phyloP scores from a whole-genome alignment of 2,329 filamentous ascomycete species.

The Cytospora piceae region DNA sequence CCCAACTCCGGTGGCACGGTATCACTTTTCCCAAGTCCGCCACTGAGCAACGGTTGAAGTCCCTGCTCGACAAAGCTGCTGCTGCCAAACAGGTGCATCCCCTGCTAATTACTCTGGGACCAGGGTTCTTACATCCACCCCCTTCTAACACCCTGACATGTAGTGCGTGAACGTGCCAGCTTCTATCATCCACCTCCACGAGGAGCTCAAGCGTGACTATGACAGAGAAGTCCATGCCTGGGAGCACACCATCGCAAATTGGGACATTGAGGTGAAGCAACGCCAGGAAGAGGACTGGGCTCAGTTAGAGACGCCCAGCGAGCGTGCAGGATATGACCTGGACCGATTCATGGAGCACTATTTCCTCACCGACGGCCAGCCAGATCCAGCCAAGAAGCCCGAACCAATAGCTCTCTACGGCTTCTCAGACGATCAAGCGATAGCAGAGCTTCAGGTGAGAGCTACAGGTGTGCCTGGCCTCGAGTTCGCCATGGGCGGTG shows the following conservation, averaged over 20 bases:
- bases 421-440: slow-evolving; percentile 3
- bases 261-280: neutral
- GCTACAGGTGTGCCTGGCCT: slow-evolving; percentile 9
- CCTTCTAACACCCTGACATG: neutral
- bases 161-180: slow-evolving; percentile 1
- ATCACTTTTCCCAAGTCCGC: slow-evolving; percentile 5
- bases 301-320: slow-evolving; percentile 5
- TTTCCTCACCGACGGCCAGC: slow-evolving; percentile 11
- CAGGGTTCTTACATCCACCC: neutral
- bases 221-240: neutral
- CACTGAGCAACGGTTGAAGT: neutral
- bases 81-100: slow-evolving; percentile 8
- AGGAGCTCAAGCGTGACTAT: slow-evolving; percentile 4
- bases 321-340: slow-evolving; percentile 11
- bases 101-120: neutral
- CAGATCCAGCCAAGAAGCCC: slow-evolving; percentile 15
- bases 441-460: neutral
- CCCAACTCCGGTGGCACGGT: slow-evolving; percentile 1
- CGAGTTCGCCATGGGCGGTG: neutral
- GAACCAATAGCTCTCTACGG: slow-evolving; percentile 8
- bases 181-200: neutral
- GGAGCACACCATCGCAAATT: neutral
- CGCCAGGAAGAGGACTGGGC: slow-evolving; percentile 7
- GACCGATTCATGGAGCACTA: slow-evolving; percentile 17
- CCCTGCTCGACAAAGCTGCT: slow-evolving; percentile 13